Evolutionary conservation across 2,329 filamentous ascomycete genomes (phyloP).

Genomic region (Hypoxylon sp.): DNA sequence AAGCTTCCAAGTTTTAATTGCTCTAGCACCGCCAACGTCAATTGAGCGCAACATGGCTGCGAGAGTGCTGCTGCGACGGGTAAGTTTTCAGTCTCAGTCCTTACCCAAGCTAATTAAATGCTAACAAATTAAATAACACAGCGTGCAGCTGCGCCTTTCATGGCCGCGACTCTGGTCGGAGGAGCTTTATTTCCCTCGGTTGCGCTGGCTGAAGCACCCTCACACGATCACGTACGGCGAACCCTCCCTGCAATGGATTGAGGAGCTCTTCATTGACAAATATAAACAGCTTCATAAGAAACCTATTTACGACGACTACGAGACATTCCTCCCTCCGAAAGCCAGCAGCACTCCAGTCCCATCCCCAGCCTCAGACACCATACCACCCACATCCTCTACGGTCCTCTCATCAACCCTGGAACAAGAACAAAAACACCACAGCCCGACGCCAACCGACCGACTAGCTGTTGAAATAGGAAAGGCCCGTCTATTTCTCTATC

Average conservation of each 20-base stretch:
- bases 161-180: constrained; percentile 60
- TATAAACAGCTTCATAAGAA: constrained; percentile 62
- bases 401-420: constrained; percentile 50
- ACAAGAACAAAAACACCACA: constrained; percentile 53
- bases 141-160: constrained; percentile 69
- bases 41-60: constrained; percentile 72
- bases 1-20: constrained; percentile 26
- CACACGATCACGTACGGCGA: constrained; percentile 48
- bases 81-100: constrained; percentile 52
- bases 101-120: constrained; percentile 36
- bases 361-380: constrained; percentile 55
- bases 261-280: constrained; percentile 17
- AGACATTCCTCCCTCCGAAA: constrained; percentile 58
- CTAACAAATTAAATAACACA: constrained; percentile 49
- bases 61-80: constrained; percentile 72
- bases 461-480: constrained; percentile 86
- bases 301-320: constrained; percentile 85
- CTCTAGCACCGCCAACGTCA: constrained; percentile 53
- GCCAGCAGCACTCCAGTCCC: constrained; percentile 47
- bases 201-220: constrained; percentile 64
- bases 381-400: constrained; percentile 48
- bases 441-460: constrained; percentile 88
- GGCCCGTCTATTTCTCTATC: constrained; percentile 85
- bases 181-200: constrained; percentile 56
- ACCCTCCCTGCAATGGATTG: neutral